Base-by-base conservation (phyloP, 768 basidiomycete species). In the Kwoniella dendrophila region DNA sequence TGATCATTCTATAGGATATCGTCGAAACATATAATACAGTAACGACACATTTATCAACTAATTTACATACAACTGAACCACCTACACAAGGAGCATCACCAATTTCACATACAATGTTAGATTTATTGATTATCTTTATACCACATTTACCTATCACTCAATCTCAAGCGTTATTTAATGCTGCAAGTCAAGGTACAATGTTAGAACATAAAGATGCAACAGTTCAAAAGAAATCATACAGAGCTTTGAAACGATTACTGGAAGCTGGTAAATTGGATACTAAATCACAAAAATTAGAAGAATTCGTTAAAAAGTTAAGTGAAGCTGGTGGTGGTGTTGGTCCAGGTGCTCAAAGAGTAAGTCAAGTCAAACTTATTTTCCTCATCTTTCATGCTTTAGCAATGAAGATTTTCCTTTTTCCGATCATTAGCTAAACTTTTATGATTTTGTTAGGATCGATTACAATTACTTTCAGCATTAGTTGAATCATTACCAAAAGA, bases 211-310 rank as follows among this genome's bases (percentile, higher is more conserved):
- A 82, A 69, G 92, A 97, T 71, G 90, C 90, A 52, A 91, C 87
- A 2, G 87, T 95, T 4, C 95, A 98, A 81, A 99, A 99, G 81
- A 90, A 94, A 68, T 90, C 88, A 8, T 98, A 98, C 81, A 89
- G 95, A 74, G 86, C 89, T 18, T 83, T 98, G 16, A 83, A 88
- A 32, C 88, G 88, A 67, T 77, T 92, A 41, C 79, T 87, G n/a
- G 88, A 88, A 72, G 82, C 82, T 53, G 83, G 82, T 0, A 87
- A 88, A 72, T 81, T 87, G 16, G 48, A 64, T 4, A n/a, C n/a
- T n/a, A 56, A 65, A 30, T 58, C 57, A 0, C 49, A 65, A 11
- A 44, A 84, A 44, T 56, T 83, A 82, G 86, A 88, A 61, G 76
- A 77, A 10, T 84, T 88, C 27, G 80, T 96, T 26, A 82, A 84